These are phyloP conservation scores for Pseudonitzschia delicatissima DNA, from an alignment of 108 stramenopile genomes.

Conservation along the genomic window DNA sequence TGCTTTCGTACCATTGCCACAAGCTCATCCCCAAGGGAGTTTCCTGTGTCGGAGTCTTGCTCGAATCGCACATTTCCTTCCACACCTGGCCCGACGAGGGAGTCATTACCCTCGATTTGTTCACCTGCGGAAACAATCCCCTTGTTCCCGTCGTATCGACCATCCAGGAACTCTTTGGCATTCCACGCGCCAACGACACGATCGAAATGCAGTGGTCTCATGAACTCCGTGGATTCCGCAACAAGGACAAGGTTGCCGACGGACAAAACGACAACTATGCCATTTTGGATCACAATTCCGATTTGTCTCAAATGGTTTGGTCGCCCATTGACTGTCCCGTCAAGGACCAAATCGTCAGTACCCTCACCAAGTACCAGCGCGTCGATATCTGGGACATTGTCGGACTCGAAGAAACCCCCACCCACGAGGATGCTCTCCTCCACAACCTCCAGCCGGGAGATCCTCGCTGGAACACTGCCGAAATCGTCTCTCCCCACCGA, in stretches of 20 bases:
- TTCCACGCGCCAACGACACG: constrained; percentile 39
- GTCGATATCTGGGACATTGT: constrained; percentile 85
- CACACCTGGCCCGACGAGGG: constrained; percentile 92
- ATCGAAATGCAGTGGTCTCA: constrained; percentile 66
- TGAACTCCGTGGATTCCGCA: constrained; percentile 77
- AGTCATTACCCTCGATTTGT: constrained; percentile 81
- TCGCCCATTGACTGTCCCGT: constrained; percentile 35
- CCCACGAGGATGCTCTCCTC: constrained; percentile 59
- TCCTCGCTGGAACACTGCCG: constrained; percentile 69
- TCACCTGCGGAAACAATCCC: constrained; percentile 74
- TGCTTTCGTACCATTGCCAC: constrained; percentile 88
- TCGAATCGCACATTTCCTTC: constrained; percentile 80
- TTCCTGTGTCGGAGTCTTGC: constrained; percentile 78
- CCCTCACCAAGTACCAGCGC: constrained; percentile 46
- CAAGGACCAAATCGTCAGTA: constrained; percentile 35
- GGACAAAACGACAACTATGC: constrained; percentile 29
- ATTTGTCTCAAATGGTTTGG: constrained; percentile 37
- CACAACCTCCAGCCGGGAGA: constrained; percentile 61
- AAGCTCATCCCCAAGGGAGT: constrained; percentile 77
- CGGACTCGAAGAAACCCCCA: constrained; percentile 65
- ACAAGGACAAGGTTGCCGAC: constrained; percentile 36
- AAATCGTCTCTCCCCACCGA: constrained; percentile 56
- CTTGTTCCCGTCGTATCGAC: constrained; percentile 60
- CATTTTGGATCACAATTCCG: constrained; percentile 34
- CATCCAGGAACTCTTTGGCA: constrained; percentile 69